Percentiles rank a stretch among this genome's conserved stretches.
These are phyloP conservation scores for Leccinum fibrillosum DNA, from an alignment of 768 basidiomycete species.

Conservation along the genomic window DNA sequence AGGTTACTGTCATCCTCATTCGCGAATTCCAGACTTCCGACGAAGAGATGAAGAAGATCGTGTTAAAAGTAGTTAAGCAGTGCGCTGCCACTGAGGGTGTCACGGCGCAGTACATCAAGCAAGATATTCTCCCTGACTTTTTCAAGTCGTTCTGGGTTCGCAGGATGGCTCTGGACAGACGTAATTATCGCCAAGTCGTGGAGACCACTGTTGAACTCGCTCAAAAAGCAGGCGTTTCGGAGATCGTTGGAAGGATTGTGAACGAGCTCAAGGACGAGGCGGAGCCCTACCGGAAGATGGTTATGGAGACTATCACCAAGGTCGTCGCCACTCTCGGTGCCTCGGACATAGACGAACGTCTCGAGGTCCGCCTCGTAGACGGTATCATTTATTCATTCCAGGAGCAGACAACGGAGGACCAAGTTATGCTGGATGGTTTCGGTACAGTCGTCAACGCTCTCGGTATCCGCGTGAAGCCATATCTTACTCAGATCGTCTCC, in stretches of 20 bases:
- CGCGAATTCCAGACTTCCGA: conserved; percentile 99
- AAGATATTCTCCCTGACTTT: conserved; percentile 98
- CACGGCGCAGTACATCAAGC: conserved; percentile 91
- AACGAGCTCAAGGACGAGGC: conserved; percentile 55
- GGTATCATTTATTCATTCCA: conserved; percentile 99
- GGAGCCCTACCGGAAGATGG: conserved; percentile 97
- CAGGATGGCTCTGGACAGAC: conserved; percentile 93
- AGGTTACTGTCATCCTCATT: conserved; percentile 94
- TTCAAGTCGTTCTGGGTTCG: conserved; percentile 99
- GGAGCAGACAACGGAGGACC: conserved; percentile 98
- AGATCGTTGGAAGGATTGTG: conserved; percentile 85
- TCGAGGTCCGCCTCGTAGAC: conserved; percentile 92
- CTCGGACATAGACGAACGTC: conserved; percentile 95
- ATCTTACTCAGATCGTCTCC: conserved; percentile 97
- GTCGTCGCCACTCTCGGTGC: conserved; percentile 91
- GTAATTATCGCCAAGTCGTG: conserved; percentile 96
- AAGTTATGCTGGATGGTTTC: conserved; percentile 98
- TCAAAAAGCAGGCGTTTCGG: conserved; percentile 93
- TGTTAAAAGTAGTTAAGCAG: conserved; percentile 98
- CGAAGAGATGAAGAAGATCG: conserved; percentile 99
- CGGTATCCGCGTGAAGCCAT: conserved; percentile 95
- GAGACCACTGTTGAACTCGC: conserved; percentile 99
- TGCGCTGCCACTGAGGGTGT: conserved; percentile 99
- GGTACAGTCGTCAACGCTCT: conserved; percentile 97
- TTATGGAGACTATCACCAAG: conserved; percentile 99